Evolutionary conservation across 2,329 filamentous ascomycete species (phyloP), one percentile per base, ranked within the genome.

Genomic region (Metarhizium robertsii): DNA sequence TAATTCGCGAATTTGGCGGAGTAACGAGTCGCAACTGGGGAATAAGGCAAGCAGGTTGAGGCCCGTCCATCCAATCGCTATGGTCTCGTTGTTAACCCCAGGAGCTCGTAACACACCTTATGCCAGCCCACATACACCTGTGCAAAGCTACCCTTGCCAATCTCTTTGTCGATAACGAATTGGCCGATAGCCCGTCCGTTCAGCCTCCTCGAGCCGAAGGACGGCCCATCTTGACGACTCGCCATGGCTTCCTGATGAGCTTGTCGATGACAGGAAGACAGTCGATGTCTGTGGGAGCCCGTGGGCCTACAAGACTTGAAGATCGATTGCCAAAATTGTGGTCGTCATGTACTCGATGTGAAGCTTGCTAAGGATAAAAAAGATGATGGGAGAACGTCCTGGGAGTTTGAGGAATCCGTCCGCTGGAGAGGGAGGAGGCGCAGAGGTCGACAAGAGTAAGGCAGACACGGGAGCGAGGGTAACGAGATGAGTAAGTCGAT

Each of bases 111-210:
- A 58, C 61, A 51, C 58, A 95, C 91, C 75, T 87, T 87, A 73
- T 95, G 89, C 64, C 85, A 84, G 61, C 89, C 91, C 69, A 88
- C 84, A 71, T 94, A 97, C 62, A 99, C 94, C 62, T 91, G 91
- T 61, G 94, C 94, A 77, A 97, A 99, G 76, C 94, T 97, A 60
- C 94, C 94, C 75, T 94, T 94, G 60, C 94, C 94, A 69, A 97
- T 96, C 75, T 96, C 90, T 63, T 88, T 85, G 64, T 91, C 83
- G 66, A 92, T 85, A 65, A 82, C 81, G 72, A 95, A 96, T 66
- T 87, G 84, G 62, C 91, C 90, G 65, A 94, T 70, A 59, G 62
- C 65, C 50, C 66, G 66, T 47, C 68, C 64, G 60, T 66, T 64
- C 58, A 66, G 66, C 63, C 61, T 69, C 61, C 64, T 66, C 53